Conservation (phyloP, 257 asterid genomes). For the Nicotiana tomentosiformis region DNA sequence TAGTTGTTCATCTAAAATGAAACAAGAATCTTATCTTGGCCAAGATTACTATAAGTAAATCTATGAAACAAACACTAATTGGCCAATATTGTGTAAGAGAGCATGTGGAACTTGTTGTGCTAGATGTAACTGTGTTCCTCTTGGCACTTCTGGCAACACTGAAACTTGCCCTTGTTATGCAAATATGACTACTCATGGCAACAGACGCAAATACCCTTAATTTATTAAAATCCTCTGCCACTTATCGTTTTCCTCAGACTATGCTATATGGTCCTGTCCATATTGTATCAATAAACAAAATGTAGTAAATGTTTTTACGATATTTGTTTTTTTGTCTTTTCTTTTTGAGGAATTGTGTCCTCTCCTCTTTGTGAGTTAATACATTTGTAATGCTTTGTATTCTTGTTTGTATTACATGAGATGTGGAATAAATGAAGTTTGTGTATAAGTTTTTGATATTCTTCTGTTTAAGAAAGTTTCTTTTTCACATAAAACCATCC, state of each 20-base stretch:
- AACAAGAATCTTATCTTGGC: no score
- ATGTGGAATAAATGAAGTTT: neutral
- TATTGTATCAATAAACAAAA: neutral
- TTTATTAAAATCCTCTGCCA: neutral
- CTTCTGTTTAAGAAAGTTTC: neutral
- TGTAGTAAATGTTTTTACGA: neutral
- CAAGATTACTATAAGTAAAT: neutral
- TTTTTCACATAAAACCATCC: no score
- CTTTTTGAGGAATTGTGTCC: neutral
- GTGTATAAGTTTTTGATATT: neutral
- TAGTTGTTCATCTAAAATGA: no score
- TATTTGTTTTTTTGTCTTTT: neutral
- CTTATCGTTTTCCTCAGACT: neutral
- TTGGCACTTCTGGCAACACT: slow-evolving; percentile 34
- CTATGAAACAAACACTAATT: no score
- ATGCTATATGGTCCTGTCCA: neutral
- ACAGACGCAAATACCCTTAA: slow-evolving; percentile 30
- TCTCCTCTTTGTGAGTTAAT: neutral
- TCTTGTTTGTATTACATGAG: neutral
- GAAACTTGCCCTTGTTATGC: slow-evolving; percentile 28
- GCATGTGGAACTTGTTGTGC: slow-evolving; percentile 39
- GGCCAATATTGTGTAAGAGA: slow-evolving; percentile 27
- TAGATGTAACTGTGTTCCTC: slow-evolving; percentile 36
- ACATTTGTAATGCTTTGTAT: neutral
- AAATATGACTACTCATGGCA: slow-evolving; percentile 25